A percentile compares a stretch with the other conserved stretches of the same genome.
These are phyloP conservation scores for Macrocybe gigantea DNA, from an alignment of 768 basidiomycete genomes.

Conservation along the genomic window DNA sequence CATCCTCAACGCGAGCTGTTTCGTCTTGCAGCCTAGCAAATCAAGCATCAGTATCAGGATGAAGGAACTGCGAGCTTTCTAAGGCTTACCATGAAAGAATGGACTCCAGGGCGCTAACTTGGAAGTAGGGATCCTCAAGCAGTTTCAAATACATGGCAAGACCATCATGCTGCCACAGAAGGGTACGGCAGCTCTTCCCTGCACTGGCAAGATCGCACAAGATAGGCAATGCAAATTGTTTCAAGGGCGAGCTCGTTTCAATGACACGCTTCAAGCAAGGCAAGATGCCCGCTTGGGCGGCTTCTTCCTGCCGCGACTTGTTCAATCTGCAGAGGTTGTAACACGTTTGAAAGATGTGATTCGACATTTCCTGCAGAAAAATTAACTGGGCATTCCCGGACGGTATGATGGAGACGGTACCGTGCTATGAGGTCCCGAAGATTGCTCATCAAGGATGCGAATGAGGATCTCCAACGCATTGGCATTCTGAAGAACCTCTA, in stretches of 20 bases:
- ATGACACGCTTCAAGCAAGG: slow-evolving; percentile 89
- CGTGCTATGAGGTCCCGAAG: slow-evolving; percentile 71
- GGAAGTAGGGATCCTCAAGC: slow-evolving; percentile 84
- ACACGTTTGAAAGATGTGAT: slow-evolving; percentile 95
- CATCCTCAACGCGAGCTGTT: slow-evolving; percentile 88
- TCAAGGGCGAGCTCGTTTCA: slow-evolving; percentile 83
- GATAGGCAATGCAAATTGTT: slow-evolving; percentile 95
- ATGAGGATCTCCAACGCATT: slow-evolving; percentile 93
- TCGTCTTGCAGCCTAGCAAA: slow-evolving; percentile 85
- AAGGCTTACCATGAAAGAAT: slow-evolving; percentile 75
- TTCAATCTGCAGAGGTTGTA: slow-evolving; percentile 95
- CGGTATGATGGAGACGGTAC: slow-evolving; percentile 37
- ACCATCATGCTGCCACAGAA: slow-evolving; percentile 95
- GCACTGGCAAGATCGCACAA: slow-evolving; percentile 95
- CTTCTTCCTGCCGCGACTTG: slow-evolving; percentile 93
- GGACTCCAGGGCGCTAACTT: slow-evolving; percentile 87
- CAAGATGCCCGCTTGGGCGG: slow-evolving; percentile 92
- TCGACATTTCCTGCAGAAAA: slow-evolving; percentile 79
- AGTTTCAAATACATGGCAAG: slow-evolving; percentile 73
- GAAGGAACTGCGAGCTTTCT: neutral
- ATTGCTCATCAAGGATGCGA: slow-evolving; percentile 75
- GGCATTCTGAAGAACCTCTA: slow-evolving; percentile 94
- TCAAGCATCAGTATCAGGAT: neutral
- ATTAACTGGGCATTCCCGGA: slow-evolving; percentile 1
- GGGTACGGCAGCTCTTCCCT: slow-evolving; percentile 83